These are phyloP conservation scores for Diaporthe aspalathi DNA, from an alignment of 2,329 filamentous ascomycete species.

Conservation along the genomic window DNA sequence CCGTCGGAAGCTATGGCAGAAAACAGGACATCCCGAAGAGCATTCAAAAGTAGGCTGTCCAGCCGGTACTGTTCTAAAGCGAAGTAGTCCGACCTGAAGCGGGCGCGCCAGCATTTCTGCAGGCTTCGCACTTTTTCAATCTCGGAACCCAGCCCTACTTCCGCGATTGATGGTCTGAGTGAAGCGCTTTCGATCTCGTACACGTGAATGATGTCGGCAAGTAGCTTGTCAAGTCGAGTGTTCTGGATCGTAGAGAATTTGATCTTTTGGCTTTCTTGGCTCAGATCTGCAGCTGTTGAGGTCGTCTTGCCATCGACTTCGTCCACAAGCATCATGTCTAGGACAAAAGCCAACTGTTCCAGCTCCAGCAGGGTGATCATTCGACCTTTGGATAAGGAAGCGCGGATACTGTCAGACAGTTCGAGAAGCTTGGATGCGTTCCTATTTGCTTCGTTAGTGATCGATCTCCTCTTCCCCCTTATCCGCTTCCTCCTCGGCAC, in stretches of 20 bases:
- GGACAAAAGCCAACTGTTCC: constrained; percentile 34
- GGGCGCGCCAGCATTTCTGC: constrained; percentile 32
- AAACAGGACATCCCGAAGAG: constrained; percentile 31
- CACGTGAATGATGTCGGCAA: constrained; percentile 34
- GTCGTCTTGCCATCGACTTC: constrained; percentile 25
- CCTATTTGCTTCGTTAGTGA: neutral
- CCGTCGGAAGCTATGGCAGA: constrained; percentile 33
- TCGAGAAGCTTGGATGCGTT: constrained; percentile 36
- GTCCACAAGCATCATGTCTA: constrained; percentile 35
- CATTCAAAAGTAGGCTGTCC: constrained; percentile 10
- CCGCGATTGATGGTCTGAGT: neutral
- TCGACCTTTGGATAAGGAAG: constrained; percentile 15
- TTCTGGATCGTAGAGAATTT: constrained; percentile 27
- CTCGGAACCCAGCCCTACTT: constrained; percentile 7
- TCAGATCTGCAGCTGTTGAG: neutral
- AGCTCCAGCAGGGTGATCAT: constrained; percentile 13
- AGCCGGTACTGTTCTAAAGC: constrained; percentile 27
- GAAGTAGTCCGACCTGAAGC: constrained; percentile 36
- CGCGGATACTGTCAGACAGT: constrained; percentile 33
- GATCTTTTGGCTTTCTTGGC: constrained; percentile 5
- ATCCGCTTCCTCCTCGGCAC: neutral
- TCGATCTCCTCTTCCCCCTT: neutral
- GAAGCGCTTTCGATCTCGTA: constrained; percentile 13
- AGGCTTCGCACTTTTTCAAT: constrained; percentile 23
- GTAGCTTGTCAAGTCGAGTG: constrained; percentile 36